phyloP scores from a whole-genome alignment of 306 rosid genomes.

The Carpinus viminea region DNA sequence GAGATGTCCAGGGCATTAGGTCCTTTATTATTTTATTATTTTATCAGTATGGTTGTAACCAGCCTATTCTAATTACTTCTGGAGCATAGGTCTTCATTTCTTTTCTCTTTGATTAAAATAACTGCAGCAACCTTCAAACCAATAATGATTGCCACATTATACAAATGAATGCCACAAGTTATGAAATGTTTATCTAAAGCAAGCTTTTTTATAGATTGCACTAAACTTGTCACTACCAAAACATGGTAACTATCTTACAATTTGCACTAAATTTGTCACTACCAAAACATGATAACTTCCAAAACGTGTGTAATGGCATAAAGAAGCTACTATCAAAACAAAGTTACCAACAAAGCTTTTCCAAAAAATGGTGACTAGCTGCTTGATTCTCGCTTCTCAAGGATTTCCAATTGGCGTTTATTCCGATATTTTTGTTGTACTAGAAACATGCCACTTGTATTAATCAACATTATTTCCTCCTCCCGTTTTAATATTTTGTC shows the following conservation, averaged over 20 bases:
- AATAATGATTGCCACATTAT: too few relatives aligned
- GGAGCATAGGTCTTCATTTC: not conserved
- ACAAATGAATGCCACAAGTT: too few relatives aligned
- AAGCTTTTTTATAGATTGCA: too few relatives aligned
- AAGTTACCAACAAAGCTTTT: too few relatives aligned
- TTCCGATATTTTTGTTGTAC: not conserved
- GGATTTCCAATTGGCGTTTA: too few relatives aligned
- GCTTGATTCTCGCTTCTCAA: not conserved
- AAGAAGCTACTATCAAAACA: too few relatives aligned
- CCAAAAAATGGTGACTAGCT: not conserved
- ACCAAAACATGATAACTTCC: too few relatives aligned
- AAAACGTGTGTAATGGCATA: too few relatives aligned
- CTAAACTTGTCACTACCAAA: too few relatives aligned
- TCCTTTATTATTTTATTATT: not conserved
- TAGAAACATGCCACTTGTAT: not conserved
- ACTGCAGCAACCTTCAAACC: not conserved
- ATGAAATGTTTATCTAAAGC: too few relatives aligned
- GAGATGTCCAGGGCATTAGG: slow-evolving; percentile 3
- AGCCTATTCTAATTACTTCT: slow-evolving; percentile 13
- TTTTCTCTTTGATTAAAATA: not conserved
- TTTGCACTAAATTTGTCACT: too few relatives aligned
- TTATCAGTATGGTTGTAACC: not conserved
- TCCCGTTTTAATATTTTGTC: not conserved
- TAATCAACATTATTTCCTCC: not conserved
- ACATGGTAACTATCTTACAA: too few relatives aligned